Evolutionary conservation across 192 early-diverging fungal genomes (phyloP), one percentile per base, ranked within the genome.

Genomic region (Lunasporangiospora selenospora): DNA sequence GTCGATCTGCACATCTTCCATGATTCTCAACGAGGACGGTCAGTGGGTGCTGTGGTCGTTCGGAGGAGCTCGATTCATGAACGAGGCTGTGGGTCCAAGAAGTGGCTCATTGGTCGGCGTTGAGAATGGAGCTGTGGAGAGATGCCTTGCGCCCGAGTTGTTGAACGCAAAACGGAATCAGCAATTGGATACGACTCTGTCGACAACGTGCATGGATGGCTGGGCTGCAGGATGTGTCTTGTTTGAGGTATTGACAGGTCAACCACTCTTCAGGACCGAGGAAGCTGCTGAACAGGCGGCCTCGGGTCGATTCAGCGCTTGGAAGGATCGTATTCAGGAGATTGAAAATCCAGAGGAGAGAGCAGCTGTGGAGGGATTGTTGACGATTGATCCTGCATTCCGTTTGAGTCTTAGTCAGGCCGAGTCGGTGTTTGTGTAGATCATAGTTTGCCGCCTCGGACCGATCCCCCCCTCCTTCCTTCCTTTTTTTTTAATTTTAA

Each of bases 41-140:
- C 45, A 73, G 24, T 73, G 69, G 69, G 69, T 73, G 13, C 13
- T 73, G 4, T 73, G 69, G 69, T 73, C 69, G n/a, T 73, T 73
- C 46, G 69, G 69, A 31, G 69, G 69, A 18, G 45, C 69, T 15
- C 39, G 69, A 18, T 73, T 73, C 69, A 33, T 73, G 60, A 73
- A 73, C 30, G 69, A 73, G 48, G 69, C 69, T 40, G 69, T 73
- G 1, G 69, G 69, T 27, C 54, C 60, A 24, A 53, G 69, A 7
- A 59, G 63, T 16, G 69, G 69, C 11, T 57, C 69, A 11, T 9
- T 58, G 29, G 63, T 73, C 26, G 69, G 69, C 1, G 60, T 63
- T 21, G 69, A 73, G 34, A 44, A 58, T n/a, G 69, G 69, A 19
- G 16, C 60, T 2, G 61, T 73, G 34, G 69, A 73, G 54, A 41